Conservation (phyloP, 2,329 filamentous ascomycete species). For the Cadophora luteo-olivacea region DNA sequence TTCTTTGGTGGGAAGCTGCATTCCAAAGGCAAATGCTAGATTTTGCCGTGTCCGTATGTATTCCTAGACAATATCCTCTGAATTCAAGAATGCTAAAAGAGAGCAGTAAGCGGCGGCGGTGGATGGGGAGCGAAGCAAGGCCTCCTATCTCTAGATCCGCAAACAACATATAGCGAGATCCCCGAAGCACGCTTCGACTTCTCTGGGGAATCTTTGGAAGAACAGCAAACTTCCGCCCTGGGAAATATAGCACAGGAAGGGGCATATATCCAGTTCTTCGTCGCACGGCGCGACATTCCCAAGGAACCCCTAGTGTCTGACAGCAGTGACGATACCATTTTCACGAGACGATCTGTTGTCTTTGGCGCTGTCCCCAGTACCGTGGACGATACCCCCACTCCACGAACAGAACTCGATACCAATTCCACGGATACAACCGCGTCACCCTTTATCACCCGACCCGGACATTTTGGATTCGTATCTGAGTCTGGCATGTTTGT, state of each 20-base stretch:
- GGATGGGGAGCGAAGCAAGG: constrained; percentile 86
- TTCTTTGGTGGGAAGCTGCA: constrained; percentile 34
- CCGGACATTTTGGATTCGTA: constrained; percentile 65
- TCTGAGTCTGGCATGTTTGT: constrained; percentile 66
- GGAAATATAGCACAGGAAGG: constrained; percentile 67
- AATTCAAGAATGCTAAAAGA: constrained; percentile 27
- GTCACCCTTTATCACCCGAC: not conserved
- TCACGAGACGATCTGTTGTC: constrained; percentile 32
- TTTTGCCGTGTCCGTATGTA: constrained; percentile 44
- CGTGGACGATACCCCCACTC: constrained; percentile 39
- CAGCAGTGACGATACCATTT: not conserved
- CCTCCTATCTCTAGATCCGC: constrained; percentile 78
- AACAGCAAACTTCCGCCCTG: constrained; percentile 47
- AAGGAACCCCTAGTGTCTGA: not conserved
- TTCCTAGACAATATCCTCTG: not conserved
- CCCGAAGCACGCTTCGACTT: constrained; percentile 62
- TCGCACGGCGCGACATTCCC: constrained; percentile 42
- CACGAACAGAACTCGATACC: not conserved
- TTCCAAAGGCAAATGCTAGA: constrained; percentile 33
- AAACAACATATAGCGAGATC: constrained; percentile 58
- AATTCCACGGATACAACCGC: constrained; percentile 19
- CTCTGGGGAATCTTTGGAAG: constrained; percentile 38
- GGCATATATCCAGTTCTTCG: constrained; percentile 71
- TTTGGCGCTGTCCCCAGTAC: constrained; percentile 42
- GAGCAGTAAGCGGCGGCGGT: constrained; percentile 76